Evolutionary conservation across 2,329 filamentous ascomycete genomes (phyloP).

Genomic region (Xylaria sp.): DNA sequence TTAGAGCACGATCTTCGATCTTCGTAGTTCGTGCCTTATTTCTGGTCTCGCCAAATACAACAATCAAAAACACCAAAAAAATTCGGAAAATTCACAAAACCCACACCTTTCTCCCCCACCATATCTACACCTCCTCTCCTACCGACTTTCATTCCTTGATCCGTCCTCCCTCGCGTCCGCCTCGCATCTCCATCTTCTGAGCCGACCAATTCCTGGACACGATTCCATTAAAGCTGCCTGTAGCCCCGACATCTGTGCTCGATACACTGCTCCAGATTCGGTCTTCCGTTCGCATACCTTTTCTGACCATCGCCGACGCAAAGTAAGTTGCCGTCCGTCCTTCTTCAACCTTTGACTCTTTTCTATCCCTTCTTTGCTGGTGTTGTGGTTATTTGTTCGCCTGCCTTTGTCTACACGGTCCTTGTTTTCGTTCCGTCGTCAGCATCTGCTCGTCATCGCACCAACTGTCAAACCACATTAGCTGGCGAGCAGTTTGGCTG

Average conservation of each 20-base stretch:
- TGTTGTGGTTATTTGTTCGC: slow-evolving; percentile 20
- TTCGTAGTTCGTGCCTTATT: slow-evolving; percentile 46
- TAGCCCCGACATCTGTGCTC: slow-evolving; percentile 8
- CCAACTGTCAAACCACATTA: slow-evolving; percentile 17
- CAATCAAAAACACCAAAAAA: slow-evolving; percentile 53
- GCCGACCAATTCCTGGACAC: slow-evolving; percentile 4
- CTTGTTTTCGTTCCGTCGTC: slow-evolving; percentile 21
- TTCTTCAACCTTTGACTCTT: slow-evolving; percentile 11
- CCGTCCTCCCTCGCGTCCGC: slow-evolving; percentile 1
- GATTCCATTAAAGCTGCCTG: slow-evolving; percentile 8
- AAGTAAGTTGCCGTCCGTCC: slow-evolving; percentile 20
- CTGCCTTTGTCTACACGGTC: slow-evolving; percentile 22
- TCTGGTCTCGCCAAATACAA: slow-evolving; percentile 54
- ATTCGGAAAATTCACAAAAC: slow-evolving; percentile 52
- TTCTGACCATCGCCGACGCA: slow-evolving; percentile 11
- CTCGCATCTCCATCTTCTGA: slow-evolving; percentile 5
- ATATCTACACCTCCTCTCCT: slow-evolving; percentile 16
- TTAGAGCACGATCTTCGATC: slow-evolving; percentile 47
- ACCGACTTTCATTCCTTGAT: slow-evolving; percentile 3
- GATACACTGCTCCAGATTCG: slow-evolving; percentile 5
- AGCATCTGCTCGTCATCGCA: slow-evolving; percentile 15
- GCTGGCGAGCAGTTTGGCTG: slow-evolving; percentile 1
- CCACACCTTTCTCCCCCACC: slow-evolving; percentile 19
- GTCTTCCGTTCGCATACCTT: slow-evolving; percentile 12
- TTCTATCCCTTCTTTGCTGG: slow-evolving; percentile 6